Base-by-base conservation (phyloP, 2,329 filamentous ascomycete genomes). In the Hirsutella rhossiliensis region DNA sequence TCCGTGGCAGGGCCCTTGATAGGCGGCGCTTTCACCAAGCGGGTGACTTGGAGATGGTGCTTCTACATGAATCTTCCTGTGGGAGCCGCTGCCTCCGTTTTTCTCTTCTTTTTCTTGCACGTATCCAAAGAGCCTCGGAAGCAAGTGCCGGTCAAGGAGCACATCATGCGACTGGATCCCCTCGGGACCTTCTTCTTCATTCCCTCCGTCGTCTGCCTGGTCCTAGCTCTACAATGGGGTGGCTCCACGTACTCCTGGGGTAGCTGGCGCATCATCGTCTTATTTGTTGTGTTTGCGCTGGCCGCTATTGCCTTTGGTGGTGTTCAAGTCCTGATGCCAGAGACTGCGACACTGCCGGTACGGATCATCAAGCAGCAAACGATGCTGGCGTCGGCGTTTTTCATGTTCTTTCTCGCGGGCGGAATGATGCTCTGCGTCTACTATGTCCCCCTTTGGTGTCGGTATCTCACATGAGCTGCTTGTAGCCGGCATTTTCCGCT, bases 201-300 rank as follows among this genome's bases (percentile, higher is more conserved):
- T 27, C 71, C 74, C 1, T 65, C 68, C 32, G 64, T 77, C 39
- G 56, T 77, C 47, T 72, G 67, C 50, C 61, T 78, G 12, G 59
- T 79, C 9, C 63, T 80, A 4, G 75, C 73, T 8, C 61, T 79
- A 32, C 69, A 78, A 51, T 78, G 72, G 69, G 76, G 74, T 13
- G 76, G 76, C 9, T 61, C 67, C 34, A 56, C 67, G 20, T 70
- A 72, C 44, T 42, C 73, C 4, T 80, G 75, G 75, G 62, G 55
- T 45, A 65, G 62, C 57, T 56, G 64, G 15, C 61, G 58, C 20
- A 63, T 76, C 40, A 70, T 77, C 30, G 71, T 70, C 2, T 59
- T 78, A n/a, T 69, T 78, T 43, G 62, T 69, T 9, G 68, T 71
- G 5, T 67, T 66, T n/a, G 71, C 54, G 1, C 54, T 64, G n/a